Evolutionary conservation across 1,139 yeast species (phyloP).

Genomic region (Yamadazyma songkhlaensis): DNA sequence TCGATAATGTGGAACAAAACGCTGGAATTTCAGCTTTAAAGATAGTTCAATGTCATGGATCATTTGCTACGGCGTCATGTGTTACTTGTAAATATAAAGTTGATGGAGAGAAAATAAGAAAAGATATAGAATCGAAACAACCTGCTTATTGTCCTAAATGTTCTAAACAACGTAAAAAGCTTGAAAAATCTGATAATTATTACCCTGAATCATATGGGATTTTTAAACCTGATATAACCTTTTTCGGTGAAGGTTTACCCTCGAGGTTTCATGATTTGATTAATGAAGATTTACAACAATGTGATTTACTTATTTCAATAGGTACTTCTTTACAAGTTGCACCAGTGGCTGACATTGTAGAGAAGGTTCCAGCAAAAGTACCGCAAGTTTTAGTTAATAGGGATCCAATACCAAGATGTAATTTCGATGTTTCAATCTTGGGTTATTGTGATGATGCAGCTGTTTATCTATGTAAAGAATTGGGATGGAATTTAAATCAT

Average conservation of each 20-base stretch:
- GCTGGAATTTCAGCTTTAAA: constrained; percentile 74
- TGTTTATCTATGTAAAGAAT: constrained; percentile 53
- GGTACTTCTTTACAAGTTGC: constrained; percentile 96
- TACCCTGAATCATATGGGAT: constrained; percentile 65
- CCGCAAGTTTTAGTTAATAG: constrained; percentile 85
- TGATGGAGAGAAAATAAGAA: constrained; percentile 65
- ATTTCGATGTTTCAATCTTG: constrained; percentile 75
- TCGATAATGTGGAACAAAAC: constrained; percentile 83
- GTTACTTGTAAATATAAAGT: constrained; percentile 70
- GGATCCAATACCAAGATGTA: constrained; percentile 74
- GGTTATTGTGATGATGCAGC: constrained; percentile 92
- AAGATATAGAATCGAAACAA: constrained; percentile 55
- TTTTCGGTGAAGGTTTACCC: constrained; percentile 89
- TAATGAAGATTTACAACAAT: constrained; percentile 54
- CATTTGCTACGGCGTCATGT: constrained; percentile 90
- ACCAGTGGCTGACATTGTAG: constrained; percentile 93
- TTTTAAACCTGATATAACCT: constrained; percentile 92
- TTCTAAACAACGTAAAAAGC: constrained; percentile 37
- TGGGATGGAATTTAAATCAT: constrained; percentile 73
- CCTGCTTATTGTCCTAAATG: constrained; percentile 78
- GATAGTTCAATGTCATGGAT: constrained; percentile 92
- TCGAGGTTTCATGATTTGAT: constrained; percentile 64
- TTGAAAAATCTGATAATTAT: constrained; percentile 25
- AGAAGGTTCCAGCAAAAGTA: constrained; percentile 61
- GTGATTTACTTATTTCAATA: constrained; percentile 82